Evolutionary conservation across 129 eudicot species (phyloP), one percentile per base, ranked within the genome.

Genomic region (Pseudognaphalium luteoalbum): DNA sequence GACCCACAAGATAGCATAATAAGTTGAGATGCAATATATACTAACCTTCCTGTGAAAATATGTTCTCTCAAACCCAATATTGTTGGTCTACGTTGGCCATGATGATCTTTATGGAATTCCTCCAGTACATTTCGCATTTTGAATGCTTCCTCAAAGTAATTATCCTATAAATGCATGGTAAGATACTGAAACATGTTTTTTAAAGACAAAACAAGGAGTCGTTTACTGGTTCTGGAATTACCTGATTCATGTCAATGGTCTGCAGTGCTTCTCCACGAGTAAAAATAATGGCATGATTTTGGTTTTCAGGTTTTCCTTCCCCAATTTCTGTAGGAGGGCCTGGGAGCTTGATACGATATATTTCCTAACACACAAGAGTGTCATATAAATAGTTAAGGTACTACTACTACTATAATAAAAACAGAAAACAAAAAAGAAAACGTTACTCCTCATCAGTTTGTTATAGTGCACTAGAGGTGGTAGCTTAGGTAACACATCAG

Each of bases 221-320:
- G 28, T 57, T n/a, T n/a, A n/a, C 28, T 73, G 65, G 32, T 66
- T 44, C 37, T 20, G 51, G 56, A 74, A 67, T 67, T 69, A 91
- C 98, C 85, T 94, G 98, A 86, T 94, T 94, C 98, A 94, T 94
- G 85, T 94, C 98, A 72, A 94, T 94, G 74, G 98, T 91, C 83
- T 94, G 98, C 76, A 94, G 74, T 64, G 98, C 98, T 87, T 94
- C 98, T 80, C 98, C 98, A 58, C 98, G 98, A 65, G 98, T 93
- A 76, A 93, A 93, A 78, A 93, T 88, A 80, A 93, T 88, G 33
- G 98, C 98, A 83, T 94, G 98, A 81, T 94, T 94, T 78, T 94
- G 98, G 81, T 94, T 94, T 86, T 94, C 98, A 66, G 98, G 98
- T 82, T 94, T 94, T 35, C 98, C 98, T 91, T 94, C 98, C 47